These are phyloP conservation scores for Ambrosia hybrid DNA, from an alignment of 140 eudicot genomes.

Conservation along the genomic window DNA sequence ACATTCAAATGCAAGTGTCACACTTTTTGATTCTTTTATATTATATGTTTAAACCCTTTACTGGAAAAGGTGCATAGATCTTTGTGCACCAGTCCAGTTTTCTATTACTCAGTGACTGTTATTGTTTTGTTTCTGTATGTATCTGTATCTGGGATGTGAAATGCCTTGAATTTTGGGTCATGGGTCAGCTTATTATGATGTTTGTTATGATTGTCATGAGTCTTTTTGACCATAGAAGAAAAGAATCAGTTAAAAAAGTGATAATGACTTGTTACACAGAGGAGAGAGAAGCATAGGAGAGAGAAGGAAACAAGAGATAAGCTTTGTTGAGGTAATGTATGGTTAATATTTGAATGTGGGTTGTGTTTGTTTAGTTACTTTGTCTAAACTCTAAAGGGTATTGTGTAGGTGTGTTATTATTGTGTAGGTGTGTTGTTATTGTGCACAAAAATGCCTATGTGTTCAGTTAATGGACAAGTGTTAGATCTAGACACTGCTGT, in stretches of 20 bases:
- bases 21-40: slow-evolving; percentile 10
- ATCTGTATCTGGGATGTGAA: slow-evolving; percentile 21
- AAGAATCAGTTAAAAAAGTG: slow-evolving; percentile 26
- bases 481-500: slow-evolving; percentile 84
- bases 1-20: slow-evolving; percentile 13
- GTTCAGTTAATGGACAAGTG: slow-evolving; percentile 54
- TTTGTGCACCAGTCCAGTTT: slow-evolving; percentile 15
- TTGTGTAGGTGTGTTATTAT: no score
- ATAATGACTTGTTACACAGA: slow-evolving; percentile 12
- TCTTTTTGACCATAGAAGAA: slow-evolving; percentile 38
- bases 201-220: slow-evolving; percentile 27
- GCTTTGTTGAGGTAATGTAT: slow-evolving; percentile 9
- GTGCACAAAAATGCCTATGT: slow-evolving; percentile 54
- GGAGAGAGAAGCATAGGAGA: not conserved
- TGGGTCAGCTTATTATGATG: slow-evolving; percentile 12
- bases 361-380: not conserved
- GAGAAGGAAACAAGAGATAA: not conserved
- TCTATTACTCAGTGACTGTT: slow-evolving; percentile 13
- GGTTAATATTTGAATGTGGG: not conserved
- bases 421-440: not conserved
- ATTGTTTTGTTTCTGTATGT: no score
- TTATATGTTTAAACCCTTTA: not conserved
- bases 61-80: slow-evolving; percentile 19
- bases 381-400: no score
- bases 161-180: slow-evolving; percentile 28